phyloP scores from a whole-genome alignment of 345 rosid species.

The Dimocarpus longan region DNA sequence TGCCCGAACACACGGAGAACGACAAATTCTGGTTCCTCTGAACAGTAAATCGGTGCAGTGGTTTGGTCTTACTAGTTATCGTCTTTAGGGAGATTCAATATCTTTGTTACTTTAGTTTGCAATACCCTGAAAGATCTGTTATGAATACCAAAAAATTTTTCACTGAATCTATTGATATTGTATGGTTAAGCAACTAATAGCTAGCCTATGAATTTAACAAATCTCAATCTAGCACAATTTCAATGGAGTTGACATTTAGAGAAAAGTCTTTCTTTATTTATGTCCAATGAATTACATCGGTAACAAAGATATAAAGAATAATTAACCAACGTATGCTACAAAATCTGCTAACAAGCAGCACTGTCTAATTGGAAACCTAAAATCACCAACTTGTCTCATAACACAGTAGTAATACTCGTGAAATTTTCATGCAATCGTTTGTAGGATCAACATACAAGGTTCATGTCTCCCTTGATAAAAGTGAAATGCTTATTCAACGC shows the following conservation, averaged over 20 bases:
- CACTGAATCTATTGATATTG: not conserved
- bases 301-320: not conserved
- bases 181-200: not conserved
- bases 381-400: not conserved
- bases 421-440: not conserved
- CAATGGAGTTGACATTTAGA: not conserved
- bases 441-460: not conserved
- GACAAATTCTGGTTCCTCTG: not conserved
- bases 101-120: not conserved
- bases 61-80: too few relatives aligned
- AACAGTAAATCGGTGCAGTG: too few relatives aligned
- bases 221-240: not conserved
- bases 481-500: not conserved
- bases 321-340: not conserved
- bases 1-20: not conserved
- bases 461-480: not conserved
- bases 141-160: too few relatives aligned
- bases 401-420: not conserved
- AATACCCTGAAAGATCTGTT: not conserved
- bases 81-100: too few relatives aligned
- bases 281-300: not conserved
- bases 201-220: too few relatives aligned
- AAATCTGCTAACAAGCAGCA: not conserved
- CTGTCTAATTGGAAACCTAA: not conserved
- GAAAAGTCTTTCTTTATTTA: conserved; percentile 3